Evolutionary conservation across 768 basidiomycete genomes (phyloP), one percentile per base, ranked within the genome.

Genomic region (Mycena galericulata): DNA sequence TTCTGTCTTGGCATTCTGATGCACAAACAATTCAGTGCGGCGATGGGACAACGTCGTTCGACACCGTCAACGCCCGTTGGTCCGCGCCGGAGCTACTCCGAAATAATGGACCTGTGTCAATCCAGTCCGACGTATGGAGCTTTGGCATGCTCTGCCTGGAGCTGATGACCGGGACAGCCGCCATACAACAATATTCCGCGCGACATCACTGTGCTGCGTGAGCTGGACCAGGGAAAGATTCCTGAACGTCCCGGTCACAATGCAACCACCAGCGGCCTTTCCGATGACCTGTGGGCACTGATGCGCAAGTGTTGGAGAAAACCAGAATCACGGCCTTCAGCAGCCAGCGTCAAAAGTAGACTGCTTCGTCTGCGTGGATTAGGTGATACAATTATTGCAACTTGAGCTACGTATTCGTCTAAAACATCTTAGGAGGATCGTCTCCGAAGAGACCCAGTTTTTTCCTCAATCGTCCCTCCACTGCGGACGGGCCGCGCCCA

Each of bases 111-210:
- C 63, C 71, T 15, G 49, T 77, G 30, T 81, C 82, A 26, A 82
- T 77, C 17, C 70, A 79, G 47, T 83, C 83, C 7, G 85, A 86
- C 70, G 79, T 86, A 10, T 87, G 86, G 86, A 83, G 83, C 32
- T 85, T 85, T 68, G 85, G 78, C 14, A 86, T 86, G 81, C 73
- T 84, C 7, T 83, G 82, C 63, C 75, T 85, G 45, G 86, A 87
- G 72, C 55, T 87, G 24, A 77, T 86, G 58, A 84, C 83, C 10
- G 22, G 84, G 83, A n/a, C 73, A 82, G 24, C 74, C 75, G 29
- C 85, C 85, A 10, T 86, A 78, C 74, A 70, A 67, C 45, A 72
- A 77, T 43, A 74, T 80, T 24, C 51, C 65, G 27, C 74, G 76
- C 30, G 80, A 83, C 60, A 73, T 77, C 18, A 74, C 72, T 11